phyloP scores from a whole-genome alignment of 495 filamentous ascomycete species.

The Podospora fimiseda region DNA sequence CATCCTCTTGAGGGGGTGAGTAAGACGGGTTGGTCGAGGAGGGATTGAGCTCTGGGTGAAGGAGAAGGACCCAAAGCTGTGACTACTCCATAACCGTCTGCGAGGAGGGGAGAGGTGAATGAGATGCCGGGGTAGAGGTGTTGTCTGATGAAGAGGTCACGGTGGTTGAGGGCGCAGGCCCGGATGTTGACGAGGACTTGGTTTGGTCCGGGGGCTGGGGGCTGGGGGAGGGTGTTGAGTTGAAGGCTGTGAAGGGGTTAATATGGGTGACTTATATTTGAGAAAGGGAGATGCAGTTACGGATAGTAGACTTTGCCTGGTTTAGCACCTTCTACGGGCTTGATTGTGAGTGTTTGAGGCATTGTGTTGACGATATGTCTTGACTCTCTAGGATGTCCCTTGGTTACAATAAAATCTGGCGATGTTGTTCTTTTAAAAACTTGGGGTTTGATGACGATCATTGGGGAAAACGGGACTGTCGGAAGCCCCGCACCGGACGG shows the following conservation, averaged over 20 bases:
- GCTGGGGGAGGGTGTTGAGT: constrained; percentile 47
- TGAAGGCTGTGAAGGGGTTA: constrained; percentile 46
- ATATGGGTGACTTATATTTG: not conserved
- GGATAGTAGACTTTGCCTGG: constrained; percentile 84
- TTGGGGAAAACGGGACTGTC: not conserved
- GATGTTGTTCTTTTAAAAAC: too few relatives aligned
- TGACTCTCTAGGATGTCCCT: too few relatives aligned
- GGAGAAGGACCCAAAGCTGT: constrained; percentile 52
- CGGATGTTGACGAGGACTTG: constrained; percentile 65
- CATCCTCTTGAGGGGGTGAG: constrained; percentile 71
- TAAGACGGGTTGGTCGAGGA: constrained; percentile 61
- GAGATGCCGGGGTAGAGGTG: constrained; percentile 80
- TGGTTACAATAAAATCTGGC: too few relatives aligned
- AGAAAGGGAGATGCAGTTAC: constrained; percentile 27
- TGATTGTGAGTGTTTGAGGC: constrained; percentile 43
- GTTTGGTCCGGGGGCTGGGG: constrained; percentile 51
- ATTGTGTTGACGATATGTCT: constrained; percentile 28
- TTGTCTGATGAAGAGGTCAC: constrained; percentile 86
- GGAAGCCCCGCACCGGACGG: constrained; percentile 12
- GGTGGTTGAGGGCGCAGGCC: constrained; percentile 82
- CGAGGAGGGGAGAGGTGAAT: constrained; percentile 66
- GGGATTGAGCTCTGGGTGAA: constrained; percentile 20
- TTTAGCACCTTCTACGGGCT: constrained; percentile 53
- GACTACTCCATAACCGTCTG: constrained; percentile 75
- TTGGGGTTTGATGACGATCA: constrained; percentile 8